Base-by-base conservation (phyloP, 805 yeast genomes). In the Yarrowia sp. region DNA sequence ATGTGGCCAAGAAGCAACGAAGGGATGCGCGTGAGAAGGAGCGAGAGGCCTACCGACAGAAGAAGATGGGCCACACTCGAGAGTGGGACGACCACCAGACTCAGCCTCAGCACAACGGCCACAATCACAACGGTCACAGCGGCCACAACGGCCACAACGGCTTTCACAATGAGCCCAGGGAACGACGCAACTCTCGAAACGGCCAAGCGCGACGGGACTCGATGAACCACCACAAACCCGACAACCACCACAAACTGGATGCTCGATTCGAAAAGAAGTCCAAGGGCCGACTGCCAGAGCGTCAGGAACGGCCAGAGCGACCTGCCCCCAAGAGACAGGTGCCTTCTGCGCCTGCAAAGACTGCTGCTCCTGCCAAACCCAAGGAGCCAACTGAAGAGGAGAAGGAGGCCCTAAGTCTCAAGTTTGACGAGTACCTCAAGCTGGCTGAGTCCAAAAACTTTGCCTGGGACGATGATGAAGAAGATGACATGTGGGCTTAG, bases 391-490 rank as follows among this genome's bases (percentile, higher is more conserved):
- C 61, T 3, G 46, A 46, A 8, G 61, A 54, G 22, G 61, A 54
- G 10, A 36, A 41, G 16, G 61, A 54, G 46, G 61, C 61, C 16
- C 40, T 54, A 5, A 22, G 61, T 9, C 9, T 54, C 33, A 36
- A 54, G 35, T 54, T 54, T 12, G 61, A 54, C 21, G 46, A 35
- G 35, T 46, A 54, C 17, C 35, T 54, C 19, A 36, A 38, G 28
- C 26, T 38, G 36, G 21, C 61, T 26, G 46, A 54, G 40, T 26
- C 33, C 14, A 54, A 54, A 9, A 54, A 36, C 46, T 54, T 54
- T 54, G 38, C 61, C 33, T 54, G 61, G 61, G 61, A 54, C 35
- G 61, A 54, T 17, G 61, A 54, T 5, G 61, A 54, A 3, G 61
- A 54, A 3, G 61, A 54, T 22, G 59, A 52, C 22, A 24, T 36